Base-by-base conservation (phyloP, 2,329 filamentous ascomycete species). In the Didymella pinodella region DNA sequence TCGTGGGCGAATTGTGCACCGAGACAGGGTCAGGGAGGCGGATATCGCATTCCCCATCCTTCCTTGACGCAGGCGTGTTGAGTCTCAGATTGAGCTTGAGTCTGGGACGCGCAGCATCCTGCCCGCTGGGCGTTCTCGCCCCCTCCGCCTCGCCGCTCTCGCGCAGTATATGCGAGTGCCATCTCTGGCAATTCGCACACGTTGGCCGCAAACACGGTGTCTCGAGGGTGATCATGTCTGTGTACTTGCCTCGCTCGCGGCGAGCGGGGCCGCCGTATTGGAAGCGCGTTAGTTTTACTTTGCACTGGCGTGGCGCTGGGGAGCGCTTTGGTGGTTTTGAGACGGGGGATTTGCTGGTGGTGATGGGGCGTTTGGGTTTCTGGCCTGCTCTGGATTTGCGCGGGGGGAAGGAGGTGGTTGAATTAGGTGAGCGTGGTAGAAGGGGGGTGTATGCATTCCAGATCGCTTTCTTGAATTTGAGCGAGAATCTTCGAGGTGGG, bases 241-340 rank as follows among this genome's bases (percentile, higher is more conserved):
- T 32, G 16, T 20, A 45, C 3, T 44, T 14, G 3, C 65, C 68
- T 45, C 54, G 10, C 0, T 43, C 22, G 26, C 51, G 10, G 51
- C 52, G 7, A 6, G 48, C 38, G 2, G 56, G 51, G 16, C 68
- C 68, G 41, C 67, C 67, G 48, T 65, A 60, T 2, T 68, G 61
- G 43, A 71, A 71, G 3, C 36, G 43, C 4, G 36, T 59, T 5
- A 68, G 36, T 18, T 56, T 63, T 28, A 56, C 45, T 18, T 69
- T 66, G 59, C 67, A 71, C 6, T 55, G 48, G 10, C 29, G 41
- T 49, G 3, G 49, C 16, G 25, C 11, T n/a, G 46, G 38, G 6
- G 44, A 48, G 8, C 26, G 26, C 14, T 53, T 38, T 8, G 25
- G n/a, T 3, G 8, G 4, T 7, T 18, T 40, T 6, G 40, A 7